Conservation (phyloP, 176 grass and related monocot genomes). For the Oryza officinalis region DNA sequence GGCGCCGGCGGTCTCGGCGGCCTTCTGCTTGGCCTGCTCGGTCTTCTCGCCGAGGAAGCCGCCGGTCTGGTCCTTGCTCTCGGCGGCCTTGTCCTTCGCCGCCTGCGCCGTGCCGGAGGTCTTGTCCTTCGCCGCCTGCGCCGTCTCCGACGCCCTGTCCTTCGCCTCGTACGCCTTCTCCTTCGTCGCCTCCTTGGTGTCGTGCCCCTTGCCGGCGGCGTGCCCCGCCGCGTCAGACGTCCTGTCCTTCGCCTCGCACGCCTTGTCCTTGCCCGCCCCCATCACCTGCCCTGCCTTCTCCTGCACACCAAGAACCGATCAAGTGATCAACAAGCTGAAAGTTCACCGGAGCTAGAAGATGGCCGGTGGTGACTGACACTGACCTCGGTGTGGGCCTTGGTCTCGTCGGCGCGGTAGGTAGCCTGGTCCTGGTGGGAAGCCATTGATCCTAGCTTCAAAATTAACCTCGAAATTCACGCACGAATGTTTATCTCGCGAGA, state of each 20-base stretch:
- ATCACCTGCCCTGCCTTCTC: constrained; percentile 37
- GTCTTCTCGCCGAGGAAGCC: constrained; percentile 37
- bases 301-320: background rate
- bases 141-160: constrained; percentile 29
- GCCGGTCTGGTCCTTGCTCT: constrained; percentile 40
- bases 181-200: constrained; percentile 37
- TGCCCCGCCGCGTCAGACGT: constrained; percentile 4
- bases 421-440: constrained; percentile 41
- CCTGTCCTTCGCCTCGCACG: constrained; percentile 30
- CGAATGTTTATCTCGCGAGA: background rate
- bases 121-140: constrained; percentile 50
- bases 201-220: background rate
- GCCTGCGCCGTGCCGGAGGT: constrained; percentile 21
- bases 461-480: background rate
- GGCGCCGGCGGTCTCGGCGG: constrained; percentile 20
- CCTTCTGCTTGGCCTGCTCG: constrained; percentile 51
- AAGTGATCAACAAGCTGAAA: background rate
- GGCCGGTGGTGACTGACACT: background rate
- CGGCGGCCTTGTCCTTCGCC: constrained; percentile 22
- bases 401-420: constrained; percentile 45
- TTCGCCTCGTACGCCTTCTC: constrained; percentile 49
- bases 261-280: constrained; percentile 33
- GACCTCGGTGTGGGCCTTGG: constrained; percentile 58
- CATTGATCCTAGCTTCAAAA: constrained; percentile 8
- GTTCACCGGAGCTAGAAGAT: background rate